These are phyloP conservation scores for Edaphochlamys debaryana DNA, from an alignment of 139 green algal species.

Conservation along the genomic window DNA sequence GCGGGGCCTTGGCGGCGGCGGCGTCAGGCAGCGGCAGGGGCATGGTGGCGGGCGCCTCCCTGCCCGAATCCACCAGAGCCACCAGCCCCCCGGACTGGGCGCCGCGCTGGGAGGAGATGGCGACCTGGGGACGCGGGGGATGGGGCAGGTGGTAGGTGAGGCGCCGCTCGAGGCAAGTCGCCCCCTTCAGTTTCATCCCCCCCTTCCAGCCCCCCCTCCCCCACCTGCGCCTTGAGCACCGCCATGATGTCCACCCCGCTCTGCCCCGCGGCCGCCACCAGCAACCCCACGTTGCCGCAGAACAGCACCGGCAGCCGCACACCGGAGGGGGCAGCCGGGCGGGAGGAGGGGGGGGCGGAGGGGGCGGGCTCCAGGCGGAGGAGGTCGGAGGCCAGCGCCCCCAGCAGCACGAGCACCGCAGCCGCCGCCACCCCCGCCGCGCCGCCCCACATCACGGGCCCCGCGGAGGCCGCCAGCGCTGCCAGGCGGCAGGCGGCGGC, in stretches of 20 bases:
- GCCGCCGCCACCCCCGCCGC: neutral
- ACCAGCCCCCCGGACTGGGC: slow-evolving; percentile 20
- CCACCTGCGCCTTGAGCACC: slow-evolving; percentile 14
- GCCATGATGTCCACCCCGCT: slow-evolving; percentile 1
- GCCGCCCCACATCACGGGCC: too few relatives aligned
- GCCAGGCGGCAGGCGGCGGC: neutral
- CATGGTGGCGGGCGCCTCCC: neutral
- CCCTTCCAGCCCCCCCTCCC: too few relatives aligned
- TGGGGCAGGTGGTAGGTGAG: neutral
- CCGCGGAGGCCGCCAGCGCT: neutral
- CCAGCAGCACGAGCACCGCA: neutral
- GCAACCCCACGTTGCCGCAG: slow-evolving; percentile 22
- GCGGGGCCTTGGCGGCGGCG: too few relatives aligned
- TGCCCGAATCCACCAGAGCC: neutral
- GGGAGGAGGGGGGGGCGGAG: neutral
- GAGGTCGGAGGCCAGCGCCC: neutral
- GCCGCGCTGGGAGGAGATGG: slow-evolving; percentile 28
- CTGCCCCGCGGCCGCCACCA: neutral
- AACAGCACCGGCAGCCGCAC: neutral
- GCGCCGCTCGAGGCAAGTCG: neutral
- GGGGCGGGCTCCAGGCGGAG: neutral
- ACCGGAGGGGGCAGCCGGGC: neutral
- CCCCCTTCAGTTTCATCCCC: neutral
- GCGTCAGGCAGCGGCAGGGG: too few relatives aligned
- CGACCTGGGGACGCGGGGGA: neutral